phyloP scores from a whole-genome alignment of 352 stramenopile species.

The Globisporangium splendens region DNA sequence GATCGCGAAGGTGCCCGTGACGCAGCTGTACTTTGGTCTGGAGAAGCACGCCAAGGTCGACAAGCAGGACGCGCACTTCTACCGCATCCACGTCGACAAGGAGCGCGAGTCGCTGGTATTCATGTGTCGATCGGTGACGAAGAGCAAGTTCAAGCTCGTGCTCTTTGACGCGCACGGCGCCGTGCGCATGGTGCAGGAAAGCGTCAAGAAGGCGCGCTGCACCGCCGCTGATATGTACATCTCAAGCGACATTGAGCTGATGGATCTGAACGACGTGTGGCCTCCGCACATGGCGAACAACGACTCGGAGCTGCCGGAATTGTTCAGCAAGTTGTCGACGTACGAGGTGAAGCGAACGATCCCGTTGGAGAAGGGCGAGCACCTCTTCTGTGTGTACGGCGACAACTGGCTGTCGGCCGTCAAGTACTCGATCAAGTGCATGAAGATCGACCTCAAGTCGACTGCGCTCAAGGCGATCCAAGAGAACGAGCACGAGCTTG shows the following conservation, averaged over 20 bases:
- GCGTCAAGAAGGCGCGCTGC: slow-evolving; percentile 67
- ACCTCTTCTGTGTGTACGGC: slow-evolving; percentile 86
- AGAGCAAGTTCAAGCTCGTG: slow-evolving; percentile 89
- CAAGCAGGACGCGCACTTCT: slow-evolving; percentile 89
- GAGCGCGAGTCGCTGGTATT: slow-evolving; percentile 76
- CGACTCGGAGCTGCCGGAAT: slow-evolving; percentile 73
- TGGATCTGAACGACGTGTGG: slow-evolving; percentile 84
- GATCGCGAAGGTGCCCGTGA: slow-evolving; percentile 50
- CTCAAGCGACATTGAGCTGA: slow-evolving; percentile 80
- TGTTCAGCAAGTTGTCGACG: slow-evolving; percentile 81
- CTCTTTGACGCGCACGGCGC: slow-evolving; percentile 77
- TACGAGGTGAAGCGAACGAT: slow-evolving; percentile 84
- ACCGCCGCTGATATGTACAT: slow-evolving; percentile 88
- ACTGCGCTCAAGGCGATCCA: slow-evolving; percentile 62
- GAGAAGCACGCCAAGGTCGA: slow-evolving; percentile 76
- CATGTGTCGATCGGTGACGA: slow-evolving; percentile 75
- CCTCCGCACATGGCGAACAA: slow-evolving; percentile 42
- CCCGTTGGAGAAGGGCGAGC: slow-evolving; percentile 70
- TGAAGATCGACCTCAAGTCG: slow-evolving; percentile 69
- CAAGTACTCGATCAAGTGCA: slow-evolving; percentile 86
- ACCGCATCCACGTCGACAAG: slow-evolving; percentile 69
- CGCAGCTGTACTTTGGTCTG: slow-evolving; percentile 63
- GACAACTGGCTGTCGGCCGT: slow-evolving; percentile 88
- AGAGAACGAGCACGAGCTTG: slow-evolving; percentile 67
- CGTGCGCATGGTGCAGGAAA: slow-evolving; percentile 84